Evolutionary conservation across 2,329 filamentous ascomycete genomes (phyloP).

Genomic region (Sarocladium strictum): DNA sequence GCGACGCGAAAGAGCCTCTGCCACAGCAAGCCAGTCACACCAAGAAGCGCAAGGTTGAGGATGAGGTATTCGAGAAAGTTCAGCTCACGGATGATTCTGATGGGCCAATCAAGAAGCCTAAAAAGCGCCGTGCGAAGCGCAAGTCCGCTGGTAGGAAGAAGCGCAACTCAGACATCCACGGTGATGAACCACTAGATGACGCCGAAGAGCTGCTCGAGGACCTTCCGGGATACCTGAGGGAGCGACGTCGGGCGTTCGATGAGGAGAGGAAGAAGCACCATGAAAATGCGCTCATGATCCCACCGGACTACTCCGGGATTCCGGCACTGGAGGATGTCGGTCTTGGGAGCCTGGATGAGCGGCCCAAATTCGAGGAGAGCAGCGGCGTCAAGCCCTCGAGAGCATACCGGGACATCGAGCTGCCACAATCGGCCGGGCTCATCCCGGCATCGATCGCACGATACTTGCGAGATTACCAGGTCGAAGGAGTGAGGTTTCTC

Average conservation of each 20-base stretch:
- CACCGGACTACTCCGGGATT: slow-evolving; percentile 70
- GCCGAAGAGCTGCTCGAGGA: slow-evolving; percentile 42
- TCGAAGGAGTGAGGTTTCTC: slow-evolving; percentile 77
- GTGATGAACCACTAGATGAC: slow-evolving; percentile 29
- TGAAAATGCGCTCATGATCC: slow-evolving; percentile 65
- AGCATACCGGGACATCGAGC: slow-evolving; percentile 66
- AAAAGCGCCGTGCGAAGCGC: slow-evolving; percentile 26
- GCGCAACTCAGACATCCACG: slow-evolving; percentile 16
- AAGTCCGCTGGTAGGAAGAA: slow-evolving; percentile 25
- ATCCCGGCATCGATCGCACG: slow-evolving; percentile 88
- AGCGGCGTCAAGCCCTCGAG: slow-evolving; percentile 58
- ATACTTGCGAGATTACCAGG: slow-evolving; percentile 87
- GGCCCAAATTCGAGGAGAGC: slow-evolving; percentile 57
- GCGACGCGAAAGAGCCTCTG: not conserved
- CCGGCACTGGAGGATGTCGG: slow-evolving; percentile 52
- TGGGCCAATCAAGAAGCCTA: slow-evolving; percentile 51
- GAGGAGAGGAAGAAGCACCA: slow-evolving; percentile 50
- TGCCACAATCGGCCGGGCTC: slow-evolving; percentile 69
- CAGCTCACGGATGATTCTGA: slow-evolving; percentile 56
- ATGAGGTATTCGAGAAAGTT: slow-evolving; percentile 35
- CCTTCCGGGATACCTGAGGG: slow-evolving; percentile 67
- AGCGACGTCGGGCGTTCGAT: slow-evolving; percentile 66
- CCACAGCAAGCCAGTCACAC: not conserved
- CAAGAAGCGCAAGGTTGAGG: slow-evolving; percentile 32
- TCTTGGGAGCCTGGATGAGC: slow-evolving; percentile 47